Evolutionary conservation across 495 filamentous ascomycete genomes (phyloP), one percentile per base, ranked within the genome.

Genomic region (Podospora conica): DNA sequence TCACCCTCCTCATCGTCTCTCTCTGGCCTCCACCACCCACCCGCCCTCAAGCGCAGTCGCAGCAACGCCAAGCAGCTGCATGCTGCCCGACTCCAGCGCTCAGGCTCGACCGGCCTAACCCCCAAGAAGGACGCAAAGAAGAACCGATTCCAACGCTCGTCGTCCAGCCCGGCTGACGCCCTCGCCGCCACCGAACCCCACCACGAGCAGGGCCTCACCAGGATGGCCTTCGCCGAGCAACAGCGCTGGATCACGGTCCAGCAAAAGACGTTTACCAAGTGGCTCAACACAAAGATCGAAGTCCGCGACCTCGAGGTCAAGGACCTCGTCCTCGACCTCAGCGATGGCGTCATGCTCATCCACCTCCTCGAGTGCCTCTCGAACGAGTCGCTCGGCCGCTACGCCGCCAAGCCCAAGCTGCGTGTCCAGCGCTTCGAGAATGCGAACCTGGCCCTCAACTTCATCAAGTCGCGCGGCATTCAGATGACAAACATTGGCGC

Each of bases 241-340:
- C 90, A 94, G 83, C 88, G 88, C 80, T 98, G 94, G 94, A 88
- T 98, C 73, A 91, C 88, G 72, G 93, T 96, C 73, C 94, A 98
- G 81, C 90, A 97, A 77, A 98, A 98, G 85, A 98, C 95, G n/a
- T 98, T 98, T 77, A 96, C 93, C 21, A 98, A 98, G 88, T 98
- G 95, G 95, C 86, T 98, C 62, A 98, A 98, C 77, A 93, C 91
- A 66, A 98, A 98, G 82, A 77, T 98, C 68, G 88, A 90, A 74
- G 83, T 82, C 56, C 85, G 93, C 65, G 81, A 87, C 55, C 73
- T 97, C 56, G 81, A 81, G 66, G 90, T 97, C 68, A 89, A 90
- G 68, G 91, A 97, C 72, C 78, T 98, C 65, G 89, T 94, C 63
- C 82, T 85, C 58, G 95, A 97, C 77, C 85, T 98, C 58, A 93